Base-by-base conservation (phyloP, 75 land plant genomes). In the Picea sitchensis region DNA sequence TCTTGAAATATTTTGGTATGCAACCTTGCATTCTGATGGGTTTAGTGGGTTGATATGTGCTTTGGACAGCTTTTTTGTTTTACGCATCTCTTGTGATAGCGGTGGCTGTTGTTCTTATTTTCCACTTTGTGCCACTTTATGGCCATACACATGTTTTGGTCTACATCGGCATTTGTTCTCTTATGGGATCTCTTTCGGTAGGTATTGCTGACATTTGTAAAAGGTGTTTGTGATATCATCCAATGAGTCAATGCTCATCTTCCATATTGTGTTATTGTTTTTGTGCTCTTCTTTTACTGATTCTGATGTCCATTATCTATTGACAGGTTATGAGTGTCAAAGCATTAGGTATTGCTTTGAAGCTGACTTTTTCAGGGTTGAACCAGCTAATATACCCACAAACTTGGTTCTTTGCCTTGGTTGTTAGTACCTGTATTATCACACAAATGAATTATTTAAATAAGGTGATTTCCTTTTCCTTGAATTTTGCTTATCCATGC, bases 361-460 rank as follows among this genome's bases (percentile, higher is more conserved):
- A 96, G 81, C 81, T 96, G 64, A 96, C 98, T n/a, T 88, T 96
- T 59, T 88, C 92, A 59, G 98, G 98, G 80, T 87, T 81, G 85
- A 96, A 96, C 83, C 98, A 96, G 80, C 82, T 96, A 31, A 79
- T 92, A 63, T 96, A 92, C 80, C 91, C 92, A 3, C 89, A 96
- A 78, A 90, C 97, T n/a, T 94, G 95, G 92, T 80, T 78, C 44
- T 96, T 96, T 76, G 78, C 92, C 44, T 26, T 95, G 59, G 81
- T 96, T 76, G 99, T 96, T 1, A 64, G 76, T 75, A 69, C 83
- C 44, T 96, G 98, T 82, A 86, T 96, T 59, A 32, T 96, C 74
- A 95, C 92, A 11, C 99, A 96, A 81, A 92, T 96, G 92, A 95
- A 94, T 61, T 96, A 96, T 83, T 76, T 96, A 54, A 94, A 94